Base-by-base conservation (phyloP, 495 filamentous ascomycete species). In the Ascodesmis nigricans region DNA sequence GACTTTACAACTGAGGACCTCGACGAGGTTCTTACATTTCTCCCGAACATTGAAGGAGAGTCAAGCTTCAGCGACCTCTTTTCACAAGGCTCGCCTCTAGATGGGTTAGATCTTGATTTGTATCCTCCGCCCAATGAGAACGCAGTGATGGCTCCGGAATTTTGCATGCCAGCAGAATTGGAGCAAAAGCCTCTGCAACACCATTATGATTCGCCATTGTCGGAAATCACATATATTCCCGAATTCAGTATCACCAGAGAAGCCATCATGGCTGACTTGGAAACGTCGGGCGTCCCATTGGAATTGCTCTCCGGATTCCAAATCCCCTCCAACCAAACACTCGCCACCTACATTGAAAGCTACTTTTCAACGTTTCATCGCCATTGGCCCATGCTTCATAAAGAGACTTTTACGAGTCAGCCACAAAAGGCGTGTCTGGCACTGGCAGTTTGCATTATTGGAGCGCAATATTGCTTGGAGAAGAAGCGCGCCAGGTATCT, bases 391-490 rank as follows among this genome's bases (percentile, higher is more conserved):
- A 37, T 37, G 13, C 18, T 37, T 4, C 35, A 37, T 22, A 6
- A 21, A 1, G 13, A 11, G 10, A 37, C 35, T 10, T 37, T 37
- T 18, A 13, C 21, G 3, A 24, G 14, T 4, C 21, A 30, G 16
- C 17, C 18, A 11, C 21, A 17, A 2, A 29, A 30, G 26, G 25
- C 35, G 14, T 21, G 21, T 7, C 26, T 37, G 9, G 18, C 30
- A 20, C 35, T 37, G 11, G 23, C 35, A 4, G 35, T 37, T 2
- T 37, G 35, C 16, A 29, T 23, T 20, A 37, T 37, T 25, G 35
- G 35, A 15, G 35, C 35, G 2, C 35, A 37, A 18, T 30, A 37
- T 16, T 37, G 35, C 27, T 18, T 37, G 8, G 35, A 37, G 21
- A 37, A 37, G 18, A n/a, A 26, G 6, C 11, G 35, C 7, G 35